Conservation (phyloP, 2,329 filamentous ascomycete genomes). For the Paraphaeosphaeria minitans region DNA sequence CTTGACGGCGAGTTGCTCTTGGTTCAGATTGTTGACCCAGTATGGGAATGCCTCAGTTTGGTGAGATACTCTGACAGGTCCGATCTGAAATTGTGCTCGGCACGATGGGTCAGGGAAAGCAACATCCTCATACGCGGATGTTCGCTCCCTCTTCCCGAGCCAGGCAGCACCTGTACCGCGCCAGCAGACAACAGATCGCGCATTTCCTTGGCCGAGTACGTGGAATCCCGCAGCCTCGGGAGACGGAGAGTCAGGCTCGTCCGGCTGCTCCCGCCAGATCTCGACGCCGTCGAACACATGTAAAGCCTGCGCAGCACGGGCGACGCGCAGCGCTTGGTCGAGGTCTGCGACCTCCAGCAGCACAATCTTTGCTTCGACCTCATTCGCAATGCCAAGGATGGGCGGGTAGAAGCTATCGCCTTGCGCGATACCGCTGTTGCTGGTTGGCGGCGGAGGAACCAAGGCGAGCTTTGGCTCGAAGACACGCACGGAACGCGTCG, state of each 20-base stretch:
- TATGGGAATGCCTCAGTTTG: background rate
- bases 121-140: background rate
- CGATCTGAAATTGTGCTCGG: too few relatives aligned
- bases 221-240: conserved; percentile 23
- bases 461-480: conserved; percentile 83
- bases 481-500: conserved; percentile 74
- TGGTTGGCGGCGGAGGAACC: conserved; percentile 52
- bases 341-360: conserved; percentile 75
- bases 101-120: background rate
- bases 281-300: conserved; percentile 56
- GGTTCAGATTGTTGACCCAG: background rate
- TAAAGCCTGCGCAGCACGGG: conserved; percentile 47
- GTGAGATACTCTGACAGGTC: background rate
- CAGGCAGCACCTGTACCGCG: conserved; percentile 37
- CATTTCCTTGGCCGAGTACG: conserved; percentile 49
- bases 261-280: conserved; percentile 71
- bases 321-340: conserved; percentile 69
- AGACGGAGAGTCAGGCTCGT: conserved; percentile 1
- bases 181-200: conserved; percentile 52
- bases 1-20: background rate
- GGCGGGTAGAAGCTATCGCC: conserved; percentile 70
- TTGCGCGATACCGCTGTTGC: conserved; percentile 26
- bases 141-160: conserved; percentile 20
- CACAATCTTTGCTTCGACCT: conserved; percentile 59
- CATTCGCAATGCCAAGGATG: conserved; percentile 61